These are phyloP conservation scores for Annulohypoxylon maeteangense DNA, from an alignment of 495 filamentous ascomycete species.

Conservation along the genomic window DNA sequence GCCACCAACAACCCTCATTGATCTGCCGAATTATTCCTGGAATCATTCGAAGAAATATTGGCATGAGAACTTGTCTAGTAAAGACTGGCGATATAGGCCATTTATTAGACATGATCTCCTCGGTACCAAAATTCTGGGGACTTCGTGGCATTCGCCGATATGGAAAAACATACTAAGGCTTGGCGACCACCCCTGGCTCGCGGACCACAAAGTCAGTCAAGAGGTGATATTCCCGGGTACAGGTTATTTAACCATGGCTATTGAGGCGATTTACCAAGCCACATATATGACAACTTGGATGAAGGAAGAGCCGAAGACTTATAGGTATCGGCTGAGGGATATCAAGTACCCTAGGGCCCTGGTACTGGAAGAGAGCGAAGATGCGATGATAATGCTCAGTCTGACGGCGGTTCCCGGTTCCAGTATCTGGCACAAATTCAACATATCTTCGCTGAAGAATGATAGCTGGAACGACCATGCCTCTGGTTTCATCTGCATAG, in stretches of 20 bases:
- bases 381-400: too few relatives aligned
- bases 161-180: conserved; percentile 5
- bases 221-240: conserved; percentile 52
- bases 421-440: too few relatives aligned
- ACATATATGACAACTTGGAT: neutral
- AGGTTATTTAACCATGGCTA: conserved; percentile 58
- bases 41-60: neutral
- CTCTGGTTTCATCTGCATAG: too few relatives aligned
- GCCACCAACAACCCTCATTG: neutral
- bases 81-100: neutral
- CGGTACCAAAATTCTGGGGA: neutral
- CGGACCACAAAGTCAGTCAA: conserved; percentile 44
- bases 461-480: too few relatives aligned
- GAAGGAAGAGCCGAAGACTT: neutral
- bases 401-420: too few relatives aligned
- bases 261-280: conserved; percentile 31
- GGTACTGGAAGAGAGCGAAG: too few relatives aligned
- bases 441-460: too few relatives aligned
- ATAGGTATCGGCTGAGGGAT: too few relatives aligned
- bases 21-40: neutral
- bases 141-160: neutral
- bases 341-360: too few relatives aligned
- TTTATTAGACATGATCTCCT: neutral
- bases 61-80: neutral
- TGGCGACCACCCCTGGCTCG: conserved; percentile 40